These are phyloP conservation scores for Tetracladium maxilliforme DNA, from an alignment of 2,329 filamentous ascomycete genomes.

Conservation along the genomic window DNA sequence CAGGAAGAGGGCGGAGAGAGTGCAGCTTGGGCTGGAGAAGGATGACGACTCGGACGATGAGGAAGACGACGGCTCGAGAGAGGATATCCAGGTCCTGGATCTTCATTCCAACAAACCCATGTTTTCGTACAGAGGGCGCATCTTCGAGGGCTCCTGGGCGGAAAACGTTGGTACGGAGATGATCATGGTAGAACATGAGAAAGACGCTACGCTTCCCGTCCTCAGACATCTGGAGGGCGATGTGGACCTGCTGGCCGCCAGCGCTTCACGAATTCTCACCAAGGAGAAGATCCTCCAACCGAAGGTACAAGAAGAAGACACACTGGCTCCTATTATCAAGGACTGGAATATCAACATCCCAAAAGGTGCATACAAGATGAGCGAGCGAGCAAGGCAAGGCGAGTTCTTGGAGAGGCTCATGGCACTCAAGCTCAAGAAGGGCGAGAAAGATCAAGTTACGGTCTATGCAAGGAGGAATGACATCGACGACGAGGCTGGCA, in stretches of 20 bases:
- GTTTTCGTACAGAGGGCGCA: constrained; percentile 62
- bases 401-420: constrained; percentile 52
- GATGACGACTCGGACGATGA: constrained; percentile 7
- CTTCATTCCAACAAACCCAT: constrained; percentile 65
- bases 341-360: neutral
- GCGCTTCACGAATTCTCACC: constrained; percentile 55
- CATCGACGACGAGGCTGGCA: constrained; percentile 3
- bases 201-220: constrained; percentile 23
- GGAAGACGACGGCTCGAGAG: constrained; percentile 8
- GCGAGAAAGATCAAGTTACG: constrained; percentile 51
- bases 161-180: constrained; percentile 75
- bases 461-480: constrained; percentile 25
- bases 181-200: constrained; percentile 43
- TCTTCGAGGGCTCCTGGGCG: constrained; percentile 72
- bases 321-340: constrained; percentile 3
- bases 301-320: constrained; percentile 1
- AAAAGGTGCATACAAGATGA: constrained; percentile 5
- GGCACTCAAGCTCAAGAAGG: constrained; percentile 45
- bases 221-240: constrained; percentile 37
- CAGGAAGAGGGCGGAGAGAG: neutral
- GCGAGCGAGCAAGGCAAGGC: constrained; percentile 19
- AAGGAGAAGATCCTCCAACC: constrained; percentile 12
- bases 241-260: constrained; percentile 60
- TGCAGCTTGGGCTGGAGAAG: constrained; percentile 2
- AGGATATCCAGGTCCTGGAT: constrained; percentile 62